Evolutionary conservation across 2,329 filamentous ascomycete genomes (phyloP), one percentile per base, ranked within the genome.

Genomic region (Whalleya microplaca): DNA sequence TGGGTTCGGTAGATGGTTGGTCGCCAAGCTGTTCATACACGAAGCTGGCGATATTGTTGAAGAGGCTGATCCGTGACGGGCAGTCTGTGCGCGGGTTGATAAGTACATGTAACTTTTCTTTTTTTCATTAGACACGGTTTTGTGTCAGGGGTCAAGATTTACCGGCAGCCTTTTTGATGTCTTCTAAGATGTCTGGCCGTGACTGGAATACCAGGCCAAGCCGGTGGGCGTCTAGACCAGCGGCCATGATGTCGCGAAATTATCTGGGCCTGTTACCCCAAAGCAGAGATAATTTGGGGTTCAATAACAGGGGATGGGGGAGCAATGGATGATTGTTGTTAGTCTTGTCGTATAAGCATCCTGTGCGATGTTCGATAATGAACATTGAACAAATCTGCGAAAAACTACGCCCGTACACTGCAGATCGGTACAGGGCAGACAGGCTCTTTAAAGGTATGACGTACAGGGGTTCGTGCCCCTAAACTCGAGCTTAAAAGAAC

Each of bases 21-120:
- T 66, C 61, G 44, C 65, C 63, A 10, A 80, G 65, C 51, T 77
- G 76, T 23, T 80, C 76, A 69, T 78, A 73, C 10, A 85, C 75
- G 62, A 81, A 82, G 60, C 56, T 72, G 51, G 78, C 76, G 51
- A 86, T 85, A 46, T 79, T 73, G 71, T 86, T 86, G 71, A 86
- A 86, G 8, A 86, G 75, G 19, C 73, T 66, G 21, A 83, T 70
- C 32, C 78, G 75, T 6, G 72, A 72, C 0, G 82, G 80, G 1
- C 81, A 78, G 65, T 85, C 82, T 84, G 62, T 4, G 32, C 10
- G 10, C 32, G 32, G 14, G 27, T n/a, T 23, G 7, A 14, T 56
- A 21, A 54, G 64, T 63, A 51, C 56, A 45, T n/a, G 27, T 51
- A 9, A 14, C 14, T 59, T 19, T 53, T 21, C 21, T 3, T 21